Evolutionary conservation across 305 asterid species (phyloP).

Genomic region (Fraxinus velutina): DNA sequence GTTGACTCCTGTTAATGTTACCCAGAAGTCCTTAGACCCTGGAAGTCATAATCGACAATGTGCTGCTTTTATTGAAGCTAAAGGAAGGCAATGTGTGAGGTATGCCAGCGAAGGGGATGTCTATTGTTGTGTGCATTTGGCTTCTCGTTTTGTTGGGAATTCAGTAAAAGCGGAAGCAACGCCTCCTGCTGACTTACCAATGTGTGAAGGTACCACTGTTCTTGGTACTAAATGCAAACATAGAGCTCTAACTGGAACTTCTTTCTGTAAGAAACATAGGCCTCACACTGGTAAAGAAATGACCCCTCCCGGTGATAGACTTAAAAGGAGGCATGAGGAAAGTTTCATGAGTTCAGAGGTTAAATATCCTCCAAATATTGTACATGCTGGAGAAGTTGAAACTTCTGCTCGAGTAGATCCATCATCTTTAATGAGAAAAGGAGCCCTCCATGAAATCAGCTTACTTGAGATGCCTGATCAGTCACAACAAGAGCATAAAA

Average conservation of each 20-base stretch:
- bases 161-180: slow-evolving; percentile 54
- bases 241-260: slow-evolving; percentile 70
- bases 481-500: slow-evolving; percentile 32
- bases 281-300: slow-evolving; percentile 52
- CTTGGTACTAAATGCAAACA: slow-evolving; percentile 97
- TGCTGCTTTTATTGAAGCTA: slow-evolving; percentile 79
- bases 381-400: slow-evolving; percentile 39
- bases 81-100: slow-evolving; percentile 94
- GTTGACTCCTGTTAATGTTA: slow-evolving; percentile 47
- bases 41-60: slow-evolving; percentile 74
- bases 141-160: slow-evolving; percentile 57
- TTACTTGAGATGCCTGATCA: slow-evolving; percentile 38
- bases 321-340: slow-evolving; percentile 66
- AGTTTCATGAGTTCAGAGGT: slow-evolving; percentile 30
- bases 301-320: slow-evolving; percentile 41
- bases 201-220: slow-evolving; percentile 98
- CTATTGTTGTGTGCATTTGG: slow-evolving; percentile 93
- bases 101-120: slow-evolving; percentile 90
- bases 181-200: slow-evolving; percentile 52
- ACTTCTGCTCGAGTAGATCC: slow-evolving; percentile 43
- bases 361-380: slow-evolving; percentile 35
- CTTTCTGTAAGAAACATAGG: slow-evolving; percentile 96
- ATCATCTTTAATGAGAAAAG: slow-evolving; percentile 41
- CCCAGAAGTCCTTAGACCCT: slow-evolving; percentile 43
- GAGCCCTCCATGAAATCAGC: slow-evolving; percentile 32